Base-by-base conservation (phyloP, 495 filamentous ascomycete species). In the Penicillium crystallinum region DNA sequence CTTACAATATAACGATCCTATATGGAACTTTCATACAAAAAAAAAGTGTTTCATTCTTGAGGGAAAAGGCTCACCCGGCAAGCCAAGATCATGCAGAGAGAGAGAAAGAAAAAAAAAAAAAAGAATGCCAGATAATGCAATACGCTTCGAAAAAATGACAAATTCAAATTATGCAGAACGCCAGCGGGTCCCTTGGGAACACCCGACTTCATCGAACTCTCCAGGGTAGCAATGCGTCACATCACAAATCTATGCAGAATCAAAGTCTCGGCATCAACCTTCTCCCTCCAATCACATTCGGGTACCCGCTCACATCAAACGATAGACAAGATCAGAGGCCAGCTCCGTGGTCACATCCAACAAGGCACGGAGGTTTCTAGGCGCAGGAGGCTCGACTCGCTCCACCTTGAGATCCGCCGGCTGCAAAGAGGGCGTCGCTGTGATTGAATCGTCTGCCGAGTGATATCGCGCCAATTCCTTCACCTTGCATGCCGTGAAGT, bases 271-370 rank as follows among this genome's bases (percentile, higher is more conserved):
- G 41, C 50, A 53, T 14, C 34, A 10, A 23, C 11, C 8, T 23
- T 33, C 37, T 37, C 30, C 15, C 46, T 36, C 34, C 53, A 52
- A 56, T 56, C 56, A 55, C 38, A 56, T n/a, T 14, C 10, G 19
- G 14, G 7, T 19, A 33, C 43, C 15, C 21, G 33, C 19, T 66
- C 56, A 69, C 68, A 70, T 69, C 70, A 75, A 73, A 6, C 72
- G 71, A 43, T 74, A 76, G n/a, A 76, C 67, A 61, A 76, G 58
- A 64, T 76, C 73, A 45, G 70, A 72, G 35, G 69, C 73, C 54
- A 76, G 53, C 57, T 76, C 73, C 4, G 72, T 65, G 30, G 67
- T 71, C 43, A 55, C 58, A 49, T 76, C 73, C 54, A 76, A 43
- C 45, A 76, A 59, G 0, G 59, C 55, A 23, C 69, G 62, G 36